Evolutionary conservation across 2,329 filamentous ascomycete genomes (phyloP), one percentile per base, ranked within the genome.

Genomic region (Fusarium sp.): DNA sequence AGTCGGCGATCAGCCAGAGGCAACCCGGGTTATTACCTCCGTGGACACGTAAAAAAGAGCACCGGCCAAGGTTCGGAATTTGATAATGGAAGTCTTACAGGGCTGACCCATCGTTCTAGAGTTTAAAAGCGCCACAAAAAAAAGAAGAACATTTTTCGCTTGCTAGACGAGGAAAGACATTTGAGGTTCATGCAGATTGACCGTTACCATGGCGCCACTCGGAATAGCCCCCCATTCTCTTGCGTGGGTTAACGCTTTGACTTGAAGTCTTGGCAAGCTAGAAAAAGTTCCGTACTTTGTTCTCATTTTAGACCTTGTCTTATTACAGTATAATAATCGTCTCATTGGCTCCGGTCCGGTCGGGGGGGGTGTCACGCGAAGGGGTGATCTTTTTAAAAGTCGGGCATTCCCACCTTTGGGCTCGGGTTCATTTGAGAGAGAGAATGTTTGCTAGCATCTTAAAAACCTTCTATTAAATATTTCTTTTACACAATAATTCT

Each of bases 41-140:
- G 22, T 52, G 10, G 22, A 33, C 17, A 37, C 32, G 33, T 54
- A 37, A 54, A 30, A 30, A 20, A 32, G 45, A 22, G 35, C 47
- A 52, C 47, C 47, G 47, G 27, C 47, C 54, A 33, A 38, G 54
- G 22, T 25, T 25, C 54, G 20, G 33, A 4, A 27, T 56, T 15
- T 22, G 6, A 37, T 37, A 22, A 22, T 22, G 20, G n/a, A 6
- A 14, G 32, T 37, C n/a, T 33, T 57, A 38, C 33, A 58, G 22
- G 54, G 54, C 54, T 58, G 54, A 58, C 33, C 54, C 54, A 58
- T 58, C 32, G 54, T 58, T 58, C 32, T 17, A 40, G 54, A 58
- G 15, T 6, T 52, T 32, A 52, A 38, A 33, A 40, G 33, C 33
- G 33, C 54, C 54, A 37, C 32, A 38, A 58, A 37, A 25, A 6